Evolutionary conservation across 345 rosid genomes (phyloP), one percentile per base, ranked within the genome.

Genomic region (Erucastrum elatum): DNA sequence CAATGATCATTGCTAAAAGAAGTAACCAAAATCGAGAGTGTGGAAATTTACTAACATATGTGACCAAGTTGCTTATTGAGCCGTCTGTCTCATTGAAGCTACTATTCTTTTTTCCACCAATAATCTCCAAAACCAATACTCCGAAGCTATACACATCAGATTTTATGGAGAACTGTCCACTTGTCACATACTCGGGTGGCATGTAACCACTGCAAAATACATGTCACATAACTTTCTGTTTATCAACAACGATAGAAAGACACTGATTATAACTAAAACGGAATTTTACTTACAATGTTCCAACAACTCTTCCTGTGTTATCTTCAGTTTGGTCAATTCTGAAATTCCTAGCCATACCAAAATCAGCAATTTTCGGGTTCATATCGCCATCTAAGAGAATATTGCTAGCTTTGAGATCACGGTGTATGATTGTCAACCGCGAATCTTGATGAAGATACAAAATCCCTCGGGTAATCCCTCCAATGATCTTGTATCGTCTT

Each of bases 91-190:
- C 33, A 6, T 53, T 10, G 6, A 49, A 66, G 70, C 55, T 66
- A 12, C 70, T 66, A 66, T 66, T 66, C 70, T 21, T 66, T 41
- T 25, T 66, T 25, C 70, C 70, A 66, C 70, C 10, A 39, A 66
- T 25, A 25, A 77, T 77, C 71, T 77, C 81, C 9, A 77, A 4
- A 35, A 71, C 1, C 71, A 77, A 35, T 11, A 77, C 72, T 51
- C 81, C 81, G 7, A 64, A 77, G 12, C 81, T 71, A 56, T 77
- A 77, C 2, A 77, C 76, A 64, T 71, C 81, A 0, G 77, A 66
- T n/a, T 78, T 78, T 1, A 21, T 71, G 0, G 77, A 78, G 63
- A 72, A 78, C 1, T 64, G 66, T 0, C 81, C 81, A 71, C 29
- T 29, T 0, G 30, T 0, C 1, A 58, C 72, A 71, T 78, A 77